A percentile compares a stretch with the other conserved stretches of the same genome.
Conservation (phyloP, 805 yeast species). For the Wickerhamiella lipophila region DNA sequence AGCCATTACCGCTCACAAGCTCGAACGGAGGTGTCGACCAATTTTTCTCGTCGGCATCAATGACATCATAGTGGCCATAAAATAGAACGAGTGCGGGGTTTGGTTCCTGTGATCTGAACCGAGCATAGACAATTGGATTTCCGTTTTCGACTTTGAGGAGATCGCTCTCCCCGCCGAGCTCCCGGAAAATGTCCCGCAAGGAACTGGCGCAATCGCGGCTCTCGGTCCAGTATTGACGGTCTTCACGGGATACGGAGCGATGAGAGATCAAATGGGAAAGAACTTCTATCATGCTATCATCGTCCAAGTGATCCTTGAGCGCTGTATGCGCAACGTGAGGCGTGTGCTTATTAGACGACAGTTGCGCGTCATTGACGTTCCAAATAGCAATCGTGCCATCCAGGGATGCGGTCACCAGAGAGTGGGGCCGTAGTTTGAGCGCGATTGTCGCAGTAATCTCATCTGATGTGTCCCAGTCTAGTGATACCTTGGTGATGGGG, state of each 20-base stretch:
- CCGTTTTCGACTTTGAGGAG: conserved; percentile 63
- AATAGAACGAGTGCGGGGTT: conserved; percentile 46
- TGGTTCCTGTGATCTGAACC: conserved; percentile 36
- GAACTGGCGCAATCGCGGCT: conserved; percentile 78
- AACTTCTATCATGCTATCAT: conserved; percentile 41
- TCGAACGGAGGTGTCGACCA: conserved; percentile 77
- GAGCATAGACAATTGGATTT: conserved; percentile 76
- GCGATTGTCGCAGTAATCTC: conserved; percentile 17
- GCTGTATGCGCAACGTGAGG: conserved; percentile 9
- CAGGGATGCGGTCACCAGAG: conserved; percentile 24
- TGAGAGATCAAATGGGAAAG: conserved; percentile 51
- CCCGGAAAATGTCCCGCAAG: conserved; percentile 46
- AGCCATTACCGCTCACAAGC: conserved; percentile 69
- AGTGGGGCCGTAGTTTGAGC: conserved; percentile 12
- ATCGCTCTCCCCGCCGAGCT: conserved; percentile 52
- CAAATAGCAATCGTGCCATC: conserved; percentile 61
- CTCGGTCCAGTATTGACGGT: conserved; percentile 57
- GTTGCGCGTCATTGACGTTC: conserved; percentile 34
- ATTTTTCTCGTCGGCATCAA: conserved; percentile 50
- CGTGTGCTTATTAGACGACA: conserved; percentile 9
- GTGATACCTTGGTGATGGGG: conserved; percentile 35
- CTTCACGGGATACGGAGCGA: conserved; percentile 66
- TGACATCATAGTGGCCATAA: conserved; percentile 96
- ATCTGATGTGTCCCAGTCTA: conserved; percentile 18
- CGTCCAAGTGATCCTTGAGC: conserved; percentile 1